Evolutionary conservation across 345 rosid genomes (phyloP), one percentile per base, ranked within the genome.

Genomic region (Sisymbrium altissimum): DNA sequence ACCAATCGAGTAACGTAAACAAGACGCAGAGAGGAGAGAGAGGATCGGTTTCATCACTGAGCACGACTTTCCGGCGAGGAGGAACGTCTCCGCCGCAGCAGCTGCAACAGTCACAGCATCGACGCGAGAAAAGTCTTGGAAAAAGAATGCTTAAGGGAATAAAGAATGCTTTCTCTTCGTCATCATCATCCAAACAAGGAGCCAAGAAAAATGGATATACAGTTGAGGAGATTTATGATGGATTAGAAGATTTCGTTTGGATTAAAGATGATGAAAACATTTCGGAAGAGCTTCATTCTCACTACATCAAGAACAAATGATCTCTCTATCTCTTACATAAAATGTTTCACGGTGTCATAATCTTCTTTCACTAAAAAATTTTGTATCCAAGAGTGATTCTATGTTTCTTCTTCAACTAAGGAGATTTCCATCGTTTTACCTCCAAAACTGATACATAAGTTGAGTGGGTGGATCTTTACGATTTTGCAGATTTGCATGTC

Each of bases 111-210:
- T 10, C 9, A 8, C 43, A 41, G 59, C 35, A 4, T 25, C 13
- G 17, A 13, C 67, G 41, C 1, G 74, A 63, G 23, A 85, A 79
- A 80, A 81, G 74, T 41, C 70, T 80, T 0, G 83, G 88, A 4
- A 75, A 66, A 81, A 84, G 89, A 43, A 81, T 87, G 80, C 77
- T 92, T 0, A 71, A 59, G 8, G 90, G 93, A 43, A 59, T 93
- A 14, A 93, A 85, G 79, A 77, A 50, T 3, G 85, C 81, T 19
- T 86, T 93, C 27, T 63, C 83, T 75, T 56, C 72, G 53, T 50
- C 55, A 46, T 79, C 70, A 40, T 79, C 70, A 40, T 71, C 87
- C 4, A 91, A 76, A 73, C 76, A 80, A 61, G 68, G 65, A 55
- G 40, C 80, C 0, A 77, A 76, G 77, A 68, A 67, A 64, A 41